These are phyloP conservation scores for Fusarium sp. DNA, from an alignment of 2,329 filamentous ascomycete species.

Conservation along the genomic window DNA sequence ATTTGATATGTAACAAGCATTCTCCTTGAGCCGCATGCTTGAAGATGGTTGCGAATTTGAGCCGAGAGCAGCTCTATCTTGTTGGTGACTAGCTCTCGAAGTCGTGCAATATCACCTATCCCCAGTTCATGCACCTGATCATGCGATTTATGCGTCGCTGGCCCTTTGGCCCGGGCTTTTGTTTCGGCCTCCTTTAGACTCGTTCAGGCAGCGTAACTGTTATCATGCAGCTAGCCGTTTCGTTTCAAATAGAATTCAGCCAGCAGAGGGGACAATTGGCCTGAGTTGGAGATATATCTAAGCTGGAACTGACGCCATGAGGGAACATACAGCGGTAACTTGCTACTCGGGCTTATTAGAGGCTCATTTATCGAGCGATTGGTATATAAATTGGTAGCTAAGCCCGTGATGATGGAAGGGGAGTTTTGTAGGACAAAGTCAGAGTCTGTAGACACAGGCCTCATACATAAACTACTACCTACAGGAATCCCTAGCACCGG, in stretches of 20 bases:
- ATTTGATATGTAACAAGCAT: conserved; percentile 2
- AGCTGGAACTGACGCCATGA: conserved; percentile 1
- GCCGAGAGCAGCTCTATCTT: background rate
- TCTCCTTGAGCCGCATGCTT: conserved; percentile 4
- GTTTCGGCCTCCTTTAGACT: conserved; percentile 29
- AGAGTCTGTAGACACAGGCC: background rate
- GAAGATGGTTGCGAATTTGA: conserved; percentile 24
- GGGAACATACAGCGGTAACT: background rate
- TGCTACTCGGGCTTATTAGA: background rate
- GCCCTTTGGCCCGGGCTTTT: conserved; percentile 12
- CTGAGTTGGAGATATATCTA: background rate
- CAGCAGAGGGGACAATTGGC: conserved; percentile 11
- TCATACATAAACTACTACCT: background rate
- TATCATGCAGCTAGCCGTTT: conserved; percentile 26
- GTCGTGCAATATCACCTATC: conserved; percentile 18
- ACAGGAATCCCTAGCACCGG: background rate
- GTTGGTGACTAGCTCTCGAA: conserved; percentile 10
- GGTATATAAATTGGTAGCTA: background rate
- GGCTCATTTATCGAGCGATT: background rate
- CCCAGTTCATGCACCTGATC: conserved; percentile 16
- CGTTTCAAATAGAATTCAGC: conserved; percentile 23
- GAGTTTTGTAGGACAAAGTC: background rate
- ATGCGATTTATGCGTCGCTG: conserved; percentile 4
- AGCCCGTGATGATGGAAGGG: background rate
- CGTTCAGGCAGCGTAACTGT: background rate